These are phyloP conservation scores for Lactifluus pinguis DNA, from an alignment of 768 basidiomycete species.

Conservation along the genomic window DNA sequence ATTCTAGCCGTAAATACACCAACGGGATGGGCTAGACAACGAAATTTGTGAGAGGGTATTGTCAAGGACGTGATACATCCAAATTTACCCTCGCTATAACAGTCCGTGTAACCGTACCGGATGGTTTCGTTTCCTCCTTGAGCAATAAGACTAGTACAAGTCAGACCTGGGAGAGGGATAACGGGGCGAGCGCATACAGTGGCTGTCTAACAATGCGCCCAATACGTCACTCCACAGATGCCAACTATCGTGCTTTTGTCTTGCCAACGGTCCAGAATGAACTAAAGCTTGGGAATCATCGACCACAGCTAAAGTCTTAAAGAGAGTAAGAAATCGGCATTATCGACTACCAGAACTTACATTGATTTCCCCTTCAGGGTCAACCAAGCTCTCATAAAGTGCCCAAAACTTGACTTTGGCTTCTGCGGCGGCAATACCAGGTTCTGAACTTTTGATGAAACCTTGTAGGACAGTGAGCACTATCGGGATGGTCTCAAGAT, in stretches of 20 bases:
- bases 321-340: conserved; percentile 5
- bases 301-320: conserved; percentile 75
- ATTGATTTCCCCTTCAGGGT: conserved; percentile 73
- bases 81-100: conserved; percentile 58
- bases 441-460: conserved; percentile 77
- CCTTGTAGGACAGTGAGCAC: conserved; percentile 58
- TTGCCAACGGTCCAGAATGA: conserved; percentile 53
- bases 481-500: conserved; percentile 67
- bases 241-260: conserved; percentile 55
- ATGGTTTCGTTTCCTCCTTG: conserved; percentile 47
- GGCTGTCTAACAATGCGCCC: conserved; percentile 67
- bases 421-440: conserved; percentile 87
- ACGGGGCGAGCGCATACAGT: conserved; percentile 39
- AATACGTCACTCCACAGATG: conserved; percentile 64
- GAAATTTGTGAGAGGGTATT: neutral
- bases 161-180: neutral
- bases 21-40: conserved; percentile 64
- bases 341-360: conserved; percentile 33
- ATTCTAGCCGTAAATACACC: conserved; percentile 64
- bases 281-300: conserved; percentile 67
- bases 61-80: neutral
- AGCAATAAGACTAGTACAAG: conserved; percentile 48
- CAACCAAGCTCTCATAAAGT: conserved; percentile 65
- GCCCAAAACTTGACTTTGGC: conserved; percentile 83
- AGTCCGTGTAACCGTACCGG: conserved; percentile 39